Percentiles rank a stretch among this genome's conserved stretches.
These are phyloP conservation scores for Globisporangium echinulatum DNA, from an alignment of 352 stramenopile genomes.

Conservation along the genomic window DNA sequence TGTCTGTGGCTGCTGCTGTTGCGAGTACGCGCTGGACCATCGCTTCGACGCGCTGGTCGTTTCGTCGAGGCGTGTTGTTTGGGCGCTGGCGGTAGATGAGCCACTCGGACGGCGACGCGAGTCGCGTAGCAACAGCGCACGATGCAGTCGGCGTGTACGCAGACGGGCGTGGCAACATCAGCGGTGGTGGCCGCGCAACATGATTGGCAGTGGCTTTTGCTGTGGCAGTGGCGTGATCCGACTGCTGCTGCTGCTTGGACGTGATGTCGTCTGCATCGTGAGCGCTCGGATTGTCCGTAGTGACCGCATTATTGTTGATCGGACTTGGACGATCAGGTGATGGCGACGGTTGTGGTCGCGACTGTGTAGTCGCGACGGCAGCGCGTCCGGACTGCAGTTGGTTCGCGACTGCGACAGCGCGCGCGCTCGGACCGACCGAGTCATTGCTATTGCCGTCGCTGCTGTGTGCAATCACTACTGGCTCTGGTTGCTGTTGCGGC, in stretches of 20 bases:
- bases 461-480: not conserved
- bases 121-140: constrained; percentile 13
- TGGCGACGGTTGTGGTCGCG: no score
- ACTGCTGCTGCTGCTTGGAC: no score
- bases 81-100: constrained; percentile 47
- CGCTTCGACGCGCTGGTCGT: constrained; percentile 37
- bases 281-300: no score
- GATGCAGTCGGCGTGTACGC: constrained; percentile 13
- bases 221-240: not conserved
- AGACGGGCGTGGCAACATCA: not conserved
- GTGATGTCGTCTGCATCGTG: no score
- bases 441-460: not conserved
- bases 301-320: no score
- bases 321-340: no score
- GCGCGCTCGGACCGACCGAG: not conserved
- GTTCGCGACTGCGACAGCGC: not conserved
- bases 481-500: not conserved
- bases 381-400: not conserved
- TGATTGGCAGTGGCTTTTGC: not conserved
- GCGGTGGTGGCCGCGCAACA: not conserved
- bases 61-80: constrained; percentile 32
- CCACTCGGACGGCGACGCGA: constrained; percentile 45
- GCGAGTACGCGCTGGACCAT: constrained; percentile 26
- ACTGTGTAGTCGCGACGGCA: not conserved
- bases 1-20: constrained; percentile 2